These are phyloP conservation scores for Debaryomyces fabryi DNA, from an alignment of 1,139 yeast species.

Conservation along the genomic window DNA sequence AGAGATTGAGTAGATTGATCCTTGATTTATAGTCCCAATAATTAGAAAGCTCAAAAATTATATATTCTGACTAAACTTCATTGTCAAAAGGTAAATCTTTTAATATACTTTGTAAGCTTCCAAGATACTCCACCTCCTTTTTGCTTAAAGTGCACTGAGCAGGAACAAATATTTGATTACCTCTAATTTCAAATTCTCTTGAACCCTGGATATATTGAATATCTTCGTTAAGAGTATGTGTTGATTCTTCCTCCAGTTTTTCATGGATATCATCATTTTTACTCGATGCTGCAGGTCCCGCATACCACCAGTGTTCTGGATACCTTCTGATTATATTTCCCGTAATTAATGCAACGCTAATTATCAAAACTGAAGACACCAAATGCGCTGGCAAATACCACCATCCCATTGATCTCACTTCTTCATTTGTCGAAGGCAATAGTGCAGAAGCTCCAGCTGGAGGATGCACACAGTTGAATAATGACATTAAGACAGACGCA, in stretches of 20 bases:
- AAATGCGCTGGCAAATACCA: constrained; percentile 34
- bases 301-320: constrained; percentile 69
- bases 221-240: not conserved
- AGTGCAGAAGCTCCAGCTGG: not conserved
- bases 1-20: not conserved
- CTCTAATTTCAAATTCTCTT: not conserved
- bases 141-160: not conserved
- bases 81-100: not conserved
- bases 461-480: not conserved
- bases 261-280: too few species aligned
- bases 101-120: not conserved
- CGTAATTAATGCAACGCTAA: constrained; percentile 54
- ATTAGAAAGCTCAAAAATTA: not conserved
- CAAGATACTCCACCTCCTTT: not conserved
- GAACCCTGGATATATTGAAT: not conserved
- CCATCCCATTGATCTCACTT: not conserved
- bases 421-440: not conserved
- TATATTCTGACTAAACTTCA: not conserved
- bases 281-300: constrained; percentile 20
- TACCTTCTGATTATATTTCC: constrained; percentile 58
- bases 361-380: constrained; percentile 51
- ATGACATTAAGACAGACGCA: not conserved
- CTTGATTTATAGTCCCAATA: not conserved
- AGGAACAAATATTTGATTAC: not conserved
- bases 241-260: not conserved